Evolutionary conservation across 2,329 filamentous ascomycete species (phyloP).

Genomic region (Tolypocladium nubicola): DNA sequence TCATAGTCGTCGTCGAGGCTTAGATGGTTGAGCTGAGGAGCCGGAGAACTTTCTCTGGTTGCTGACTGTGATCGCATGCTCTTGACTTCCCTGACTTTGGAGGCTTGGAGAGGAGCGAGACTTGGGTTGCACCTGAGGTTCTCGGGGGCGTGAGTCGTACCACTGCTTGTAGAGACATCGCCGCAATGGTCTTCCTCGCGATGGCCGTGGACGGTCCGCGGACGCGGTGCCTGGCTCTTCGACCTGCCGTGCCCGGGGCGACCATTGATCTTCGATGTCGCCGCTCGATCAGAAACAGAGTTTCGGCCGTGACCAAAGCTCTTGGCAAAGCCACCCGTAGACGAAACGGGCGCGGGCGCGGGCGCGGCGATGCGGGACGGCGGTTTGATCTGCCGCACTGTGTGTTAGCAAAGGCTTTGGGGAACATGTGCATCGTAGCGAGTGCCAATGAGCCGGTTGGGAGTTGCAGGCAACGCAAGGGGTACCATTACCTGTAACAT

Average conservation of each 20-base stretch:
- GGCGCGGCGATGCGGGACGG: constrained; percentile 29
- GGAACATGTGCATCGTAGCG: neutral
- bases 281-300: constrained; percentile 34
- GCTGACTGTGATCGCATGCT: constrained; percentile 15
- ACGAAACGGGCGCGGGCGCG: constrained; percentile 13
- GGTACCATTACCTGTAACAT: constrained; percentile 18
- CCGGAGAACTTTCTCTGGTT: constrained; percentile 34
- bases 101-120: neutral
- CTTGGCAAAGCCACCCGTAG: constrained; percentile 40
- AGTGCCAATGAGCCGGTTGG: neutral
- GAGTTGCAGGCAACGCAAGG: neutral
- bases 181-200: constrained; percentile 26
- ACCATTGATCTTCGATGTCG: constrained; percentile 32
- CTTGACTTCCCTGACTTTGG: constrained; percentile 15
- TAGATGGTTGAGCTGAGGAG: constrained; percentile 25
- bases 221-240: constrained; percentile 25
- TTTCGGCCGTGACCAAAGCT: constrained; percentile 47
- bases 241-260: constrained; percentile 36
- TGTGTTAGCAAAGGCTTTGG: neutral
- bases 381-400: constrained; percentile 20
- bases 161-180: constrained; percentile 19
- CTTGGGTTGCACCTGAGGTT: neutral
- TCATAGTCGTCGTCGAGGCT: constrained; percentile 23
- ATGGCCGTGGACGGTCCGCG: constrained; percentile 28
- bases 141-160: constrained; percentile 18